Evolutionary conservation across 2,329 filamentous ascomycete genomes (phyloP).

Genomic region (Gremmenia infestans): DNA sequence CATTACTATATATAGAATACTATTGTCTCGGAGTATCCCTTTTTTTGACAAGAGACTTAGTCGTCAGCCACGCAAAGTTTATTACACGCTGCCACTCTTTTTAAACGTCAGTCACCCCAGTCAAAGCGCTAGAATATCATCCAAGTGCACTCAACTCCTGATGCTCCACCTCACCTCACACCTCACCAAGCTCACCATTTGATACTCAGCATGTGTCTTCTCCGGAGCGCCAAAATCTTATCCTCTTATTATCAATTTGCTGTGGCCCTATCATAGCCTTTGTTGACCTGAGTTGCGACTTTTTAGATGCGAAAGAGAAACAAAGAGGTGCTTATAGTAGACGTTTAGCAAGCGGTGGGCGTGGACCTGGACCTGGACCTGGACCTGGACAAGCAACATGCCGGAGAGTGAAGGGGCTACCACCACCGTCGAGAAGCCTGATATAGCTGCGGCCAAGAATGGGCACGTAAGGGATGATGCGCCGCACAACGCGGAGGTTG

Average conservation of each 20-base stretch:
- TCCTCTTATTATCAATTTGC: not conserved
- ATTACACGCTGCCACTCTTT: not conserved
- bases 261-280: not conserved
- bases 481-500: conserved; percentile 41
- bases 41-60: not conserved
- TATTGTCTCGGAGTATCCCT: not conserved
- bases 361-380: not conserved
- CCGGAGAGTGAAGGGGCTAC: conserved; percentile 23
- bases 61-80: not conserved
- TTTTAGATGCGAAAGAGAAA: not conserved
- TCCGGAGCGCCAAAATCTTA: conserved; percentile 7
- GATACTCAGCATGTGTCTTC: conserved; percentile 16
- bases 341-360: not conserved
- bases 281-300: not conserved
- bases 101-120: no score
- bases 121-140: not conserved
- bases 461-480: conserved; percentile 16
- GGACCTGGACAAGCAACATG: conserved; percentile 28
- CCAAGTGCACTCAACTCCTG: not conserved
- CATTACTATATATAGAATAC: not conserved
- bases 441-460: conserved; percentile 5
- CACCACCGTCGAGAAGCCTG: conserved; percentile 13
- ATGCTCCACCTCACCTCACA: not conserved
- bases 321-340: not conserved
- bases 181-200: conserved; percentile 2